Base-by-base conservation (phyloP, 2,329 filamentous ascomycete genomes). In the Biscogniauxia marginata region DNA sequence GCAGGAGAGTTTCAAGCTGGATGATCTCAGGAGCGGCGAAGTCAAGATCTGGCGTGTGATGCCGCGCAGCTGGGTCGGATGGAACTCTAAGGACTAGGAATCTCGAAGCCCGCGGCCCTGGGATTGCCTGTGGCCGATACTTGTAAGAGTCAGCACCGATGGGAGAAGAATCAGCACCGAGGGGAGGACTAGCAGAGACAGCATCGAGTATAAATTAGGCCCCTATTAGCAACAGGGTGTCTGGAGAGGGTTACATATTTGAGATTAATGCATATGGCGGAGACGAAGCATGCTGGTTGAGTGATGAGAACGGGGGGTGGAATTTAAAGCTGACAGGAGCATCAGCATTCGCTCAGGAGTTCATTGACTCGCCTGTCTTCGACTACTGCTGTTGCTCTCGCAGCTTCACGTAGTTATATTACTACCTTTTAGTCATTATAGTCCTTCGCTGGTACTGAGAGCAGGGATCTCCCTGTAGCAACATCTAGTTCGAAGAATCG, bases 21-120 rank as follows among this genome's bases (percentile, higher is more conserved):
- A 93, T 46, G 95, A 99, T 76, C 70, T 99, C 71, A 84, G 91
- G 70, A 93, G 89, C 73, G 95, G 95, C 18, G 95, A 99, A 77
- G 93, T 97, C 66, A 93, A 95, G 78, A 91, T 99, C 59, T 99
- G 95, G 95, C 85, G 95, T 55, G 89, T 97, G 47, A 96, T 98
- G 85, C 90, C 91, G 43, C 84, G 91, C 67, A 88, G 84, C 70
- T 99, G 93, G 92, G 87, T 98, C 52, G 92, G 93, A 21, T 98
- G 93, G 95, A 88, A 87, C 68, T 79, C 78, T 63, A 75, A 79
- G 73, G 79, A 82, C 65, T 85, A 83, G 78, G 73, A 64, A 66
- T 65, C 67, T 59, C 59, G 55, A 52, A 57, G 56, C 48, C 57
- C 51, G 57, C 62, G 58, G 53, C 30, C 61, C 44, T 65, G 61